Conservation (phyloP, 768 basidiomycete genomes). For the Tulasnella sp. region DNA sequence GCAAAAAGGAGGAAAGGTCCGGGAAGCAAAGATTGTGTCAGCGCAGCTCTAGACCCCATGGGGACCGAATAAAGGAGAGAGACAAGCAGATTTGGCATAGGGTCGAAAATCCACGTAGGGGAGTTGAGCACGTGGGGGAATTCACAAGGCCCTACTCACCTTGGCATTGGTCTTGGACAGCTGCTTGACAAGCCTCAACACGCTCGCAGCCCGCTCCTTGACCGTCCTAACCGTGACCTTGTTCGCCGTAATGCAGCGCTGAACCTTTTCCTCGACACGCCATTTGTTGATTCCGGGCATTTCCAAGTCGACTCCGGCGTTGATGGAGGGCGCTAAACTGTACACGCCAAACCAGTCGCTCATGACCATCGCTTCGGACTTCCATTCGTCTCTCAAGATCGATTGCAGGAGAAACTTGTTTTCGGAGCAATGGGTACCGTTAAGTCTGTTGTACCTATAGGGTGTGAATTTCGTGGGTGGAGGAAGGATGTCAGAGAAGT, state of each 20-base stretch:
- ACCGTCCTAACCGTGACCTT: constrained; percentile 42
- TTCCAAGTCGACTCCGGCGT: constrained; percentile 62
- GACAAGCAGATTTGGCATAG: background rate
- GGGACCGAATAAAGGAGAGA: constrained; percentile 42
- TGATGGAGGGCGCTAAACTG: constrained; percentile 47
- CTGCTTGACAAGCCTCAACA: constrained; percentile 53
- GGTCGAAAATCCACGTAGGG: constrained; percentile 33
- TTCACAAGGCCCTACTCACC: constrained; percentile 45
- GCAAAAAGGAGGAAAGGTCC: constrained; percentile 32
- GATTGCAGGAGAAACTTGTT: constrained; percentile 48
- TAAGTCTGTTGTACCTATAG: constrained; percentile 46
- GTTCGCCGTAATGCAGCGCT: constrained; percentile 38
- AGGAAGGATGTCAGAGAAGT: background rate
- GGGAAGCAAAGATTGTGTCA: constrained; percentile 40
- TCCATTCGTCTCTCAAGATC: constrained; percentile 65
- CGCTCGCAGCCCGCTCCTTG: constrained; percentile 33
- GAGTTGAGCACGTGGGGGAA: background rate
- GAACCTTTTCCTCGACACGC: constrained; percentile 28
- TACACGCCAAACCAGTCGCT: constrained; percentile 57
- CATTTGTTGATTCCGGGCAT: constrained; percentile 48
- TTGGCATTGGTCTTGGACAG: constrained; percentile 63
- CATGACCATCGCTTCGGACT: constrained; percentile 57
- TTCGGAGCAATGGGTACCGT: constrained; percentile 55
- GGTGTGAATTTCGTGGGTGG: background rate
- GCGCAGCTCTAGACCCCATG: background rate